Conservation (phyloP, 2,329 filamentous ascomycete species). For the Teratosphaeria epicoccoides region DNA sequence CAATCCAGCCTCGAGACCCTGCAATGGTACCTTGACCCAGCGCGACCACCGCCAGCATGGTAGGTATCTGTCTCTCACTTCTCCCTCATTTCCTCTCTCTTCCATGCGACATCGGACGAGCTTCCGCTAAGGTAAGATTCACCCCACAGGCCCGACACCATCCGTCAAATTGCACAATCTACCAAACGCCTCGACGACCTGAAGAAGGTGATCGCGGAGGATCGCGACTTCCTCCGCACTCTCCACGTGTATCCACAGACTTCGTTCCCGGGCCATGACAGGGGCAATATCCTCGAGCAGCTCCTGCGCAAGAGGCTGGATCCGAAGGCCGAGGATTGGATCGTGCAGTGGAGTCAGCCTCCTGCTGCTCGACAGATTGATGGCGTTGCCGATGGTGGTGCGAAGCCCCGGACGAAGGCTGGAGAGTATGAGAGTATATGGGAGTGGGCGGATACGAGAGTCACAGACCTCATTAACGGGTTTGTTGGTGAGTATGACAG, state of each 20-base stretch:
- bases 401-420: constrained; percentile 26
- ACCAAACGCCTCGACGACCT: constrained; percentile 56
- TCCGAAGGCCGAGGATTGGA: constrained; percentile 62
- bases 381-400: constrained; percentile 36
- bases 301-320: constrained; percentile 77
- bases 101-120: neutral
- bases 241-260: constrained; percentile 67
- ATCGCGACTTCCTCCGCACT: constrained; percentile 56
- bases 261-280: constrained; percentile 55
- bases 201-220: constrained; percentile 52
- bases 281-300: constrained; percentile 51
- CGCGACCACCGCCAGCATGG: neutral
- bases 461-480: constrained; percentile 29
- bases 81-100: neutral
- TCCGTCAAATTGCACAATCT: constrained; percentile 18
- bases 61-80: neutral
- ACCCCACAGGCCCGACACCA: constrained; percentile 8
- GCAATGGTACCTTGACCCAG: neutral
- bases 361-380: neutral
- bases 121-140: neutral
- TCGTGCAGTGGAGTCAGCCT: constrained; percentile 38
- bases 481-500: constrained; percentile 44
- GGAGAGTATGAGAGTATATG: constrained; percentile 50
- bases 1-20: neutral
- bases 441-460: constrained; percentile 43